Conservation (phyloP, 768 basidiomycete genomes). For the Suillus placidus region DNA sequence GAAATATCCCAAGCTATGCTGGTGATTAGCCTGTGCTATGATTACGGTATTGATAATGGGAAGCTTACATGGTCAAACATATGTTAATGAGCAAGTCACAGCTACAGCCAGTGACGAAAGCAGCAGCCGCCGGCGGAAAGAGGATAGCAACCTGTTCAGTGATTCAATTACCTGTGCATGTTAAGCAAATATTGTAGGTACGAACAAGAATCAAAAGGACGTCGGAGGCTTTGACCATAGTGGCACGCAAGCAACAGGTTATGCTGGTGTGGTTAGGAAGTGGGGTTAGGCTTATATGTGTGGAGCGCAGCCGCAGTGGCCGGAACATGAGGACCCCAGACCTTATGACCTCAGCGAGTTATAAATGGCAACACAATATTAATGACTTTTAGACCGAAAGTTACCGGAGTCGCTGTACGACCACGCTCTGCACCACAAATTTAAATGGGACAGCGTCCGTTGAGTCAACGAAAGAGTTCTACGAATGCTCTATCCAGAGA, state of each 20-base stretch:
- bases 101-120: slow-evolving; percentile 77
- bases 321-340: background rate
- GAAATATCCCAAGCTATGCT: slow-evolving; percentile 69
- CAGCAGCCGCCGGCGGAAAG: slow-evolving; percentile 81
- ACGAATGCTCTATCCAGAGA: background rate
- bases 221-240: slow-evolving; percentile 65
- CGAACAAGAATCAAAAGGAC: slow-evolving; percentile 76
- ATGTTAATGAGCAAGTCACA: slow-evolving; percentile 90
- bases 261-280: background rate
- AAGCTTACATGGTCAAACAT: slow-evolving; percentile 67
- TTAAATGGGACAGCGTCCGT: background rate
- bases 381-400: too few relatives aligned
- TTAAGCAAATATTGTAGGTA: slow-evolving; percentile 10
- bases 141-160: slow-evolving; percentile 67
- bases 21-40: slow-evolving; percentile 11
- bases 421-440: background rate
- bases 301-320: background rate
- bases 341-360: background rate
- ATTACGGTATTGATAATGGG: background rate
- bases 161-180: background rate
- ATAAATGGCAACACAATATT: background rate
- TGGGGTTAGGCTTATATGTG: background rate
- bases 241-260: background rate
- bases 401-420: too few relatives aligned
- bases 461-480: background rate